phyloP scores from a whole-genome alignment of 108 stramenopile species.

The Fistulifera pelliculosa region DNA sequence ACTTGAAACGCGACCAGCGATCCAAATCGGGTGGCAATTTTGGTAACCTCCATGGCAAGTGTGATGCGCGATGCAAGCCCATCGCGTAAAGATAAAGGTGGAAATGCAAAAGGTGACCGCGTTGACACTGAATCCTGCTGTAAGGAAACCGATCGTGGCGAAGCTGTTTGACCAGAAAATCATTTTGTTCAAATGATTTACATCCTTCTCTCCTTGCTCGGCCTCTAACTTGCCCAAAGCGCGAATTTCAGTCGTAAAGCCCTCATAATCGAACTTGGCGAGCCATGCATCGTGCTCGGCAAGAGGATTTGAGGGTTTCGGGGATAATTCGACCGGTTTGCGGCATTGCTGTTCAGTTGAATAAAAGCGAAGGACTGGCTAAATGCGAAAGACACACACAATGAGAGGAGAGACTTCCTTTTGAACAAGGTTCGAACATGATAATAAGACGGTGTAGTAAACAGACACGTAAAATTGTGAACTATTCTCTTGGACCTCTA shows the following conservation, averaged over 20 bases:
- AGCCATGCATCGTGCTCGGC: conserved; percentile 67
- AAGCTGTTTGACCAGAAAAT: conserved; percentile 68
- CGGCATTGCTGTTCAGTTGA: too few species aligned
- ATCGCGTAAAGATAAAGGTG: conserved; percentile 47
- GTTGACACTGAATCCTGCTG: conserved; percentile 48
- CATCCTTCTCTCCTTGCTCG: conserved; percentile 69
- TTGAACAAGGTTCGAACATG: too few species aligned
- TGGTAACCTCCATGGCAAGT: conserved; percentile 72
- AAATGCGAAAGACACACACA: too few species aligned
- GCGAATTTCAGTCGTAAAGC: conserved; percentile 69
- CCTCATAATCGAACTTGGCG: conserved; percentile 61
- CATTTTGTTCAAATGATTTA: conserved; percentile 86
- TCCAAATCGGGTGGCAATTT: conserved; percentile 53
- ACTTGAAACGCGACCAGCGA: conserved; percentile 39
- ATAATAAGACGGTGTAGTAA: too few species aligned
- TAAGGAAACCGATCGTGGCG: conserved; percentile 59
- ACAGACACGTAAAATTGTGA: too few species aligned
- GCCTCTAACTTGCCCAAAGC: conserved; percentile 67
- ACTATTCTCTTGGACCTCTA: too few species aligned
- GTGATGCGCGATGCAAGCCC: conserved; percentile 76
- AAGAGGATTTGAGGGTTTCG: conserved; percentile 3
- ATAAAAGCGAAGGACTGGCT: too few species aligned
- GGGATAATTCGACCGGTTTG: too few species aligned
- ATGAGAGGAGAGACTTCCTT: too few species aligned
- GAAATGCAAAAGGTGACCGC: conserved; percentile 47